Evolutionary conservation across 2,329 filamentous ascomycete species (phyloP), one percentile per base, ranked within the genome.

Genomic region (Phoma sp.): DNA sequence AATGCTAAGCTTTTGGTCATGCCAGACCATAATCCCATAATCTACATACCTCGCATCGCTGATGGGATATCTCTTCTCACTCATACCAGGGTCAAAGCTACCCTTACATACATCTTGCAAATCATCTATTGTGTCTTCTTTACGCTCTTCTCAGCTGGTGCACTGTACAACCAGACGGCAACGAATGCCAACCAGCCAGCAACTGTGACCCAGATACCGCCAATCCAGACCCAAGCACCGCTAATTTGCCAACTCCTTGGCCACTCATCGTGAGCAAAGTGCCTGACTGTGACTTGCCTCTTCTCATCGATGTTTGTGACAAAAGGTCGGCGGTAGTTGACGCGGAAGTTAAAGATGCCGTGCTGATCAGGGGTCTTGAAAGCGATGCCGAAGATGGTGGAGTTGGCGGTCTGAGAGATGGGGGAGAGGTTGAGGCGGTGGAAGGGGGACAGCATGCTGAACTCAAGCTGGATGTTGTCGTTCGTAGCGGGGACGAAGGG

Each of bases 361-460:
- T 99, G 95, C 78, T 99, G 95, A 75, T 99, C 95, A 4, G 95
- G 95, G 4, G 93, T 84, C 60, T 83, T 89, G 78, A 99, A 97
- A 20, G 85, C 83, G 38, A 85, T 83, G 59, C 84, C 83, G 81
- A 88, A 99, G 57, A 90, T 83, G 42, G 90, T 88, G 60, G 87
- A 86, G 66, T 91, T 87, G 48, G 82, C 76, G 1, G 87, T 88
- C 21, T 81, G 81, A 26, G 77, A 76, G 39, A 78, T 65, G 0
- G 85, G 84, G 7, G 79, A 67, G 26, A 99, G 87, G 55, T 87
- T 82, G 28, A 98, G 83, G 34, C 95, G 93, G 80, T 97, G 89
- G 86, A 97, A 98, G 51, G 95, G 93, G 1, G 93, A 97, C 39
- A 99, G 89, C 95, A 98, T 99, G 80, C 88, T 93, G 82, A 98